Percentiles rank a stretch among this genome's conserved stretches.
phyloP scores from a whole-genome alignment of 2,329 filamentous ascomycete genomes.

The Pestalotiopsis sp. region DNA sequence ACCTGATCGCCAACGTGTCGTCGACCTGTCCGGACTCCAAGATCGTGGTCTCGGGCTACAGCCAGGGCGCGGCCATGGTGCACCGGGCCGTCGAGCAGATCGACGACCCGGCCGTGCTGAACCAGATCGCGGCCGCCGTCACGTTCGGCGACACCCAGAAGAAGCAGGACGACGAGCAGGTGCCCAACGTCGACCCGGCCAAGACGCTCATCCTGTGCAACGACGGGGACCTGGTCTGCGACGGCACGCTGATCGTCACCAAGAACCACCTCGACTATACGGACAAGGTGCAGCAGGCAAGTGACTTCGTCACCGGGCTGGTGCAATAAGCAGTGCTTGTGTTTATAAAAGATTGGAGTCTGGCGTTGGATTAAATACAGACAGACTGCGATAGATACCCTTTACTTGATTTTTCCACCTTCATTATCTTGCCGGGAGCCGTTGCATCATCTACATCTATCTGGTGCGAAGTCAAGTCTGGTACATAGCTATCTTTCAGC shows the following conservation, averaged over 20 bases:
- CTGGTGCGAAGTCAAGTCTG: background rate
- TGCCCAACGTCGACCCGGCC: slow-evolving; percentile 29
- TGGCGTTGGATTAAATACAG: background rate
- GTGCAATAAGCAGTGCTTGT: background rate
- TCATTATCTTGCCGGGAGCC: background rate
- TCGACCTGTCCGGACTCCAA: slow-evolving; percentile 33
- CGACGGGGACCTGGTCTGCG: slow-evolving; percentile 50
- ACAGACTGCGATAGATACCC: background rate
- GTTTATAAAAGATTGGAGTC: background rate
- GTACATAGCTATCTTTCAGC: background rate
- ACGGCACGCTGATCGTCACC: slow-evolving; percentile 40
- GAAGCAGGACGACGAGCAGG: slow-evolving; percentile 28
- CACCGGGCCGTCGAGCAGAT: slow-evolving; percentile 34
- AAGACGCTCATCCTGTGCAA: slow-evolving; percentile 46
- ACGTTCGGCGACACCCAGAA: slow-evolving; percentile 35
- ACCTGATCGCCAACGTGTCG: slow-evolving; percentile 30
- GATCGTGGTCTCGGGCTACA: slow-evolving; percentile 35
- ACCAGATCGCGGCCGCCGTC: slow-evolving; percentile 28
- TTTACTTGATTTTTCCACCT: background rate
- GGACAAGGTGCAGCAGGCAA: slow-evolving; percentile 7
- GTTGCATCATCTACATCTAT: background rate
- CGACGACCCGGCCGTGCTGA: slow-evolving; percentile 29
- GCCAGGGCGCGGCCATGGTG: slow-evolving; percentile 35
- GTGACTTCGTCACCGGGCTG: slow-evolving; percentile 1
- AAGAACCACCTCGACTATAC: slow-evolving; percentile 41